phyloP scores from a whole-genome alignment of 148 eudicot species.

The Cornus suecica region DNA sequence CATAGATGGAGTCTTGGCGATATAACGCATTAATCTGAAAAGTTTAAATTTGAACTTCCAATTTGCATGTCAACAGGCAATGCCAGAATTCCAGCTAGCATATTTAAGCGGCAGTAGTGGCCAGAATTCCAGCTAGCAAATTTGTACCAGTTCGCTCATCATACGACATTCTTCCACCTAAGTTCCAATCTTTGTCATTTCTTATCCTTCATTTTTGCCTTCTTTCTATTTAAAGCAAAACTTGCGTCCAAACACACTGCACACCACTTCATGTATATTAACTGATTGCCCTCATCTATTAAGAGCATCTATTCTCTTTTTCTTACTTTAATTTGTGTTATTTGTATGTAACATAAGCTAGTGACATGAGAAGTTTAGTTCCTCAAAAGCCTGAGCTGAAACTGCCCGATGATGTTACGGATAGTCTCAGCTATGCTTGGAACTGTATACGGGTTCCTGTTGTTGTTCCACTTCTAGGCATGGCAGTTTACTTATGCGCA shows the following conservation, averaged over 20 bases:
- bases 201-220: background rate
- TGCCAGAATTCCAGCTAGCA: slow-evolving; percentile 36
- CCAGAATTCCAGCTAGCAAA: slow-evolving; percentile 35
- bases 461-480: slow-evolving; percentile 26
- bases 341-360: background rate
- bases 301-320: background rate
- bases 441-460: slow-evolving; percentile 29
- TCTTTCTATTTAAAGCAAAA: slow-evolving; percentile 26
- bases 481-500: slow-evolving; percentile 39
- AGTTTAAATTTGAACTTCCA: slow-evolving; percentile 6
- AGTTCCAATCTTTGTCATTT: slow-evolving; percentile 14
- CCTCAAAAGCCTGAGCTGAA: slow-evolving; percentile 13
- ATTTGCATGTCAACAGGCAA: slow-evolving; percentile 20
- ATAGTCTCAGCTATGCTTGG: slow-evolving; percentile 32
- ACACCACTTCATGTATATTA: slow-evolving; percentile 2
- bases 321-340: background rate
- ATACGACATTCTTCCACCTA: slow-evolving; percentile 23
- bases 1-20: background rate
- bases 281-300: background rate
- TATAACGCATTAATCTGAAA: slow-evolving; percentile 10
- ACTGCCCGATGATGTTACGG: slow-evolving; percentile 19
- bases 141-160: slow-evolving; percentile 16
- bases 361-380: slow-evolving; percentile 34
- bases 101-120: slow-evolving; percentile 23
- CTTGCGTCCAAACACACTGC: slow-evolving; percentile 9